phyloP scores from a whole-genome alignment of 2,329 filamentous ascomycete species.

The Tricladium varicosporioides region DNA sequence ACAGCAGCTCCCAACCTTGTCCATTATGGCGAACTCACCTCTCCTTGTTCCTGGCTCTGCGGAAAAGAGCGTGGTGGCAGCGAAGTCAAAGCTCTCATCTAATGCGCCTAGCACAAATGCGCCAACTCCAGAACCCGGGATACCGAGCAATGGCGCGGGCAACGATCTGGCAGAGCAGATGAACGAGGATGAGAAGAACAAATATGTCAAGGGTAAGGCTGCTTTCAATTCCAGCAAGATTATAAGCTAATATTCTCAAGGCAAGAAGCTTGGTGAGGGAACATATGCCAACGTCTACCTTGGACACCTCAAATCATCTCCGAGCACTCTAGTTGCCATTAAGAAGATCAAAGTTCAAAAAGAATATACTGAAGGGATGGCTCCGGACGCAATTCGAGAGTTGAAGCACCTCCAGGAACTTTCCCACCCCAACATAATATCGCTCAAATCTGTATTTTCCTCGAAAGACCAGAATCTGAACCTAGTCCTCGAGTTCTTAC shows the following conservation, averaged over 20 bases:
- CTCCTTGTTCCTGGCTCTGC: constrained; percentile 21
- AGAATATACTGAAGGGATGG: constrained; percentile 86
- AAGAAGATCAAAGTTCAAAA: constrained; percentile 89
- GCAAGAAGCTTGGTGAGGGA: constrained; percentile 90
- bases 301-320: constrained; percentile 73
- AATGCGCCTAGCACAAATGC: constrained; percentile 14
- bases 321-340: constrained; percentile 77
- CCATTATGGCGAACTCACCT: constrained; percentile 25
- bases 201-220: constrained; percentile 77
- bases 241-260: constrained; percentile 40
- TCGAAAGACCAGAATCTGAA: constrained; percentile 97
- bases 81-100: constrained; percentile 19
- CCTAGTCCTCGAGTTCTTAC: constrained; percentile 89
- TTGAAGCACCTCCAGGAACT: constrained; percentile 95
- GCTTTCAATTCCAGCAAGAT: constrained; percentile 3
- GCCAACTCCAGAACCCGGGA: constrained; percentile 16
- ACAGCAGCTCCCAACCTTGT: not conserved
- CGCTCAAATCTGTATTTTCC: constrained; percentile 86
- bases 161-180: constrained; percentile 73
- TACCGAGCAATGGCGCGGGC: constrained; percentile 14
- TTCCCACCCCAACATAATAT: constrained; percentile 92
- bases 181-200: constrained; percentile 78
- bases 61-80: constrained; percentile 9
- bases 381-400: constrained; percentile 92
- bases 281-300: constrained; percentile 96